A percentile compares a stretch with the other conserved stretches of the same genome.
These are phyloP conservation scores for Crinitomyces ghanaensis DNA, from an alignment of 805 yeast species.

Conservation along the genomic window DNA sequence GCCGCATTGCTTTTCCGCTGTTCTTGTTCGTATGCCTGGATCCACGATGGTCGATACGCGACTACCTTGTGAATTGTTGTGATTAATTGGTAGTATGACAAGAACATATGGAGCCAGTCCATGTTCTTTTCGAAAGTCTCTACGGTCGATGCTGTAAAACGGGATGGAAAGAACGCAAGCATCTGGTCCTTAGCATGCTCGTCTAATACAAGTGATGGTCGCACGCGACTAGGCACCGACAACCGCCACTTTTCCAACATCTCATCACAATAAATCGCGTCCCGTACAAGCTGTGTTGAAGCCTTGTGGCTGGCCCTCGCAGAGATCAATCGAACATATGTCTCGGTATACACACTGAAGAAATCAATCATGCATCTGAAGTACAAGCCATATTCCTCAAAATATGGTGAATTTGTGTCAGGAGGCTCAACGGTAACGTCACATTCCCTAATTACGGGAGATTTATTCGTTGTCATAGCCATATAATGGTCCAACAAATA, in stretches of 20 bases:
- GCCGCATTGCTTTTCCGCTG: slow-evolving; percentile 1
- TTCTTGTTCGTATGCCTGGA: slow-evolving; percentile 8
- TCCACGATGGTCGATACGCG: slow-evolving; percentile 19
- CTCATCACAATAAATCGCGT: slow-evolving; percentile 11
- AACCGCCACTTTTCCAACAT: slow-evolving; percentile 16
- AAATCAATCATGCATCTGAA: slow-evolving; percentile 5
- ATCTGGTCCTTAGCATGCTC: slow-evolving; percentile 3
- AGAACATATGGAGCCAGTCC: slow-evolving; percentile 13
- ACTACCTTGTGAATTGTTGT: slow-evolving; percentile 13
- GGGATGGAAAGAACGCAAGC: background rate
- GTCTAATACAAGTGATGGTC: slow-evolving; percentile 11
- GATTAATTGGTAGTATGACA: slow-evolving; percentile 14
- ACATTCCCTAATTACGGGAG: slow-evolving; percentile 30
- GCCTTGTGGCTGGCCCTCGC: slow-evolving; percentile 10
- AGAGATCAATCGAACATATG: slow-evolving; percentile 10
- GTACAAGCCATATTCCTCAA: slow-evolving; percentile 1
- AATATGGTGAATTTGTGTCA: slow-evolving; percentile 1
- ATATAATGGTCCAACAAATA: slow-evolving; percentile 36
- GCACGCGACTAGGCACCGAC: slow-evolving; percentile 10
- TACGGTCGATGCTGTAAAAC: slow-evolving; percentile 2
- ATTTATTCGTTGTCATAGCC: slow-evolving; percentile 37
- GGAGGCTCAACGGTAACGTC: slow-evolving; percentile 13
- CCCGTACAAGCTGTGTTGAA: slow-evolving; percentile 9
- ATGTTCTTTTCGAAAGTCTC: slow-evolving; percentile 7
- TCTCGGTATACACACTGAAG: slow-evolving; percentile 8